Evolutionary conservation across 345 rosid genomes (phyloP).

Genomic region (Gossypium thurberi): DNA sequence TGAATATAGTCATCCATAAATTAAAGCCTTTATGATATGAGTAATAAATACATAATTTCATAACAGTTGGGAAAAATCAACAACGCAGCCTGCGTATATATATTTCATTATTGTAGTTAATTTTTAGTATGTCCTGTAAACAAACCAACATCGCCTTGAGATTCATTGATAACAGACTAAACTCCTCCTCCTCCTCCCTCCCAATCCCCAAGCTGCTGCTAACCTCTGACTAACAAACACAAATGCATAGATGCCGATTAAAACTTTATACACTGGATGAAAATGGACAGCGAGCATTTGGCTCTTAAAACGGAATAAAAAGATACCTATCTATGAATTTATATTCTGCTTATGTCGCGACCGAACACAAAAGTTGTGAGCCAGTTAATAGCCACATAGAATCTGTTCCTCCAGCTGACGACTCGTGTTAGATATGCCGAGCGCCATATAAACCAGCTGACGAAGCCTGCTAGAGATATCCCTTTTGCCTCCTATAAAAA

Average conservation of each 20-base stretch:
- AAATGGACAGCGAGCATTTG: neutral
- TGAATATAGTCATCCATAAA: no score
- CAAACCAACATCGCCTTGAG: no score
- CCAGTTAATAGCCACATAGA: slow-evolving; percentile 90
- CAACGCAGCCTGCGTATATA: no score
- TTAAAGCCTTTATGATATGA: no score
- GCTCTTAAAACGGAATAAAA: neutral
- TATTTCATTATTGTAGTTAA: no score
- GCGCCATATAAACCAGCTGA: slow-evolving; percentile 91
- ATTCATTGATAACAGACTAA: no score
- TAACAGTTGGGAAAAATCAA: no score
- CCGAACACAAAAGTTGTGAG: slow-evolving; percentile 79
- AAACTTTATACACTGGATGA: no score
- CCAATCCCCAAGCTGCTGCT: neutral
- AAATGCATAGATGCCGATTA: neutral
- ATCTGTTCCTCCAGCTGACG: slow-evolving; percentile 90
- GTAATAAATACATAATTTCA: no score
- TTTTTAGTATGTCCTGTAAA: no score
- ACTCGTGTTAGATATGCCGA: slow-evolving; percentile 96
- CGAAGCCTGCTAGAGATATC: slow-evolving; percentile 64
- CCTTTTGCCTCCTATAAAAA: slow-evolving; percentile 65
- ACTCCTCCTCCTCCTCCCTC: no score
- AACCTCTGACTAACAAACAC: neutral
- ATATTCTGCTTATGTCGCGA: slow-evolving; percentile 79
- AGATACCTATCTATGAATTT: slow-evolving; percentile 6